Conservation (phyloP, 768 basidiomycete species). For the Boletus reticulatus region DNA sequence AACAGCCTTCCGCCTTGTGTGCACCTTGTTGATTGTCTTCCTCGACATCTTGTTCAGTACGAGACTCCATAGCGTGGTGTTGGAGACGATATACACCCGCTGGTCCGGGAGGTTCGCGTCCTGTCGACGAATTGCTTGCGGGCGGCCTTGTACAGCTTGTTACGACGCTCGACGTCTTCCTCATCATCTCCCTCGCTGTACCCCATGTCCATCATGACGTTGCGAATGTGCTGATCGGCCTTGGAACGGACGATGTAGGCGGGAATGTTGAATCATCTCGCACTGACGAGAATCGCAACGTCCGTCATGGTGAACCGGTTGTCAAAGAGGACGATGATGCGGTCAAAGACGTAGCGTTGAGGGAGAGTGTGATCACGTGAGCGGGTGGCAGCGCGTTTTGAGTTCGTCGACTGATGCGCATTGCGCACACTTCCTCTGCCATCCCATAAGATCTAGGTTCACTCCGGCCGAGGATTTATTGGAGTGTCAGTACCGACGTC, state of each 20-base stretch:
- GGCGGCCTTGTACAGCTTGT: constrained; percentile 8
- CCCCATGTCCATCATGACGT: constrained; percentile 17
- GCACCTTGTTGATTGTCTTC: constrained; percentile 21
- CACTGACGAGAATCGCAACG: constrained; percentile 17
- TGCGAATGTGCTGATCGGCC: constrained; percentile 21
- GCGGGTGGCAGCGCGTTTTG: no score
- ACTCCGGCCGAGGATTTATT: no score
- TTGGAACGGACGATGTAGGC: constrained; percentile 24
- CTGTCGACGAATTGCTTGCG: constrained; percentile 15
- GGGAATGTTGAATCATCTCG: constrained; percentile 14
- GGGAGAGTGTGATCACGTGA: no score
- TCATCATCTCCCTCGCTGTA: constrained; percentile 19
- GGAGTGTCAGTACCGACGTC: no score
- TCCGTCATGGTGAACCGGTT: constrained; percentile 24
- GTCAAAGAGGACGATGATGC: constrained; percentile 21
- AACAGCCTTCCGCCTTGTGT: constrained; percentile 4
- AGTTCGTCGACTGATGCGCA: no score
- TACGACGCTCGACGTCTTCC: constrained; percentile 5
- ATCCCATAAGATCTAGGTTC: no score
- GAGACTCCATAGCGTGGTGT: constrained; percentile 14
- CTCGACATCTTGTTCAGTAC: constrained; percentile 16
- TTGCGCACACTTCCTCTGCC: no score
- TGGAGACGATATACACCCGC: constrained; percentile 30
- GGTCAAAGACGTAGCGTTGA: constrained; percentile 26
- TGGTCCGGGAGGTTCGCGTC: constrained; percentile 23